Evolutionary conservation across 2,329 filamentous ascomycete genomes (phyloP).

Genomic region (Parascedosporium putredinis): DNA sequence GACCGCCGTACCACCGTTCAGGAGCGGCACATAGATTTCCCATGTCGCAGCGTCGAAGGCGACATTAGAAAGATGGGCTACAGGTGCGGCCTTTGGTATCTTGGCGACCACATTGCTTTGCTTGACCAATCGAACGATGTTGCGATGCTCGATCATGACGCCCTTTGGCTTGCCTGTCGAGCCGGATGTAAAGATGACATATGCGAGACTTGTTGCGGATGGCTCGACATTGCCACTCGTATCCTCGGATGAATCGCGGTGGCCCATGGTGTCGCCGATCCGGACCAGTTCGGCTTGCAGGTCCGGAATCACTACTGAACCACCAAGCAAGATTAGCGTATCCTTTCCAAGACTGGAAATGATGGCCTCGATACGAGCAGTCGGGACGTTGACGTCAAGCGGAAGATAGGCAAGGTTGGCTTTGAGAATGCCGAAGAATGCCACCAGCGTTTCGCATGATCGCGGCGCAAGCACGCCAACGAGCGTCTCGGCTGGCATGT

Average conservation of each 20-base stretch:
- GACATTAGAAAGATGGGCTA: constrained; percentile 11
- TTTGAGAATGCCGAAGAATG: constrained; percentile 17
- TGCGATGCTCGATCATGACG: constrained; percentile 11
- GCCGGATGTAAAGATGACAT: constrained; percentile 13
- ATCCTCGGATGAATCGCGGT: no score
- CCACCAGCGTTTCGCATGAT: constrained; percentile 16
- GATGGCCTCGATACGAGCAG: constrained; percentile 12
- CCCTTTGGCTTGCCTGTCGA: constrained; percentile 13
- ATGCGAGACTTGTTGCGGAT: constrained; percentile 11
- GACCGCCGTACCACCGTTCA: constrained; percentile 4
- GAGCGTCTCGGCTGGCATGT: constrained; percentile 11
- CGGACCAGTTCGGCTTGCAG: not conserved
- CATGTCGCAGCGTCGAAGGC: constrained; percentile 11
- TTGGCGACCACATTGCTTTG: not conserved
- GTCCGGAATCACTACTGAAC: not conserved
- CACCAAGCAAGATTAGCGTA: constrained; percentile 5
- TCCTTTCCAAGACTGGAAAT: constrained; percentile 10
- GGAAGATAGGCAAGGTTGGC: constrained; percentile 18
- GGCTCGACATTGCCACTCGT: not conserved
- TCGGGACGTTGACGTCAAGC: constrained; percentile 14
- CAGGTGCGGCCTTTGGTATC: not conserved
- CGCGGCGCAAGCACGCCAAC: constrained; percentile 14
- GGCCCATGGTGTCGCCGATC: not conserved
- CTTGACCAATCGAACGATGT: not conserved
- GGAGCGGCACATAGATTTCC: constrained; percentile 8